Evolutionary conservation across 2,329 filamentous ascomycete genomes (phyloP), one percentile per base, ranked within the genome.

Genomic region (Sporothrix brasiliensis): DNA sequence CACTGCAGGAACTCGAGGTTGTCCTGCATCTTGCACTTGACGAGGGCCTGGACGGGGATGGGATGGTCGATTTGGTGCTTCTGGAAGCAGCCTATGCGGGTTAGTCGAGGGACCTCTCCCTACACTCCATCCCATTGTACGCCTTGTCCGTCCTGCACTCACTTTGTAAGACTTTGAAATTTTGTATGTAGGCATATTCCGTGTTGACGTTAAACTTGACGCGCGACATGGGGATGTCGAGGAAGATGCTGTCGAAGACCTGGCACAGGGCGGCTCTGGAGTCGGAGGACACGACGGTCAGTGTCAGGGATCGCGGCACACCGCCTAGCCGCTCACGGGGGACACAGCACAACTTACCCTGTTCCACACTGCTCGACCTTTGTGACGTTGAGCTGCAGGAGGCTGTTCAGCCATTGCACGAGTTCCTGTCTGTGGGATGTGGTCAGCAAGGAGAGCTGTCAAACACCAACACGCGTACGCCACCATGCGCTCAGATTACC

Each of bases 11-110:
- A 99, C 79, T 98, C 95, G 76, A 99, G 91, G 84, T 99, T 99
- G 82, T 99, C 95, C 86, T 99, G 95, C 94, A 99, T 99, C 86
- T 97, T 97, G 86, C 95, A 99, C 82, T 98, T 99, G 77, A 95
- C 88, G 72, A 99, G 89, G 71, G 87, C 85, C 80, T 97, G 89
- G 79, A 98, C 93, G 72, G 93, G 93, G 76, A 99, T 90, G 39
- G 91, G 91, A 79, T 93, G 93, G 77, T 98, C 94, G 83, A 99
- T 87, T 74, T 89, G 85, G 82, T 98, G 94, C 81, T 91, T 92
- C 73, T 89, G 86, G 79, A 98, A 98, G 74, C 87, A 86, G 80
- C 93, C 94, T 93, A 77, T 13, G 41, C 41, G 41, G 13, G 41
- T 44, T 44, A 44, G 41, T 44, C 27, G 10, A 11, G 41, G 11